phyloP scores from a whole-genome alignment of 2,329 filamentous ascomycete genomes.

The Sclerotinia sclerotiorum region DNA sequence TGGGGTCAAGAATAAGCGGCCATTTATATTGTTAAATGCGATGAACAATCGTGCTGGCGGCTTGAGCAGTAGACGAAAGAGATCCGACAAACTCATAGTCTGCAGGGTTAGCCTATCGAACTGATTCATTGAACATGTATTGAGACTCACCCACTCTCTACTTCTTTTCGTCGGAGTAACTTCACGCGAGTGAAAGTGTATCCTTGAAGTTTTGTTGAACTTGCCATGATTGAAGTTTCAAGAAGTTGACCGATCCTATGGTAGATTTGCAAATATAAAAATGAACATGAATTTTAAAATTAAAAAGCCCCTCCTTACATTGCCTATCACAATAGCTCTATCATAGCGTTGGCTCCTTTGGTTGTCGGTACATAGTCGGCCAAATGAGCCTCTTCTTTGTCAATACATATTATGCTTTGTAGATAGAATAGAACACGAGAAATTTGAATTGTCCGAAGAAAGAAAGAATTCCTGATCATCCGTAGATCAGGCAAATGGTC shows the following conservation, averaged over 20 bases:
- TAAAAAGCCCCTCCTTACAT: background rate
- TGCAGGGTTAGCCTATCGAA: slow-evolving; percentile 35
- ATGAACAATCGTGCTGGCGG: slow-evolving; percentile 75
- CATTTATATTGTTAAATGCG: slow-evolving; percentile 70
- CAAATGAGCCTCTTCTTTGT: background rate
- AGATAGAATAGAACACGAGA: background rate
- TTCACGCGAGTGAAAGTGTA: background rate
- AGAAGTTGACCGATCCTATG: background rate
- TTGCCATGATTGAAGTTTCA: background rate
- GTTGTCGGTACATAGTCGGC: background rate
- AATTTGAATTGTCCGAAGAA: background rate
- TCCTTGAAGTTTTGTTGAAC: background rate
- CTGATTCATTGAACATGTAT: background rate
- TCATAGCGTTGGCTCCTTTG: background rate
- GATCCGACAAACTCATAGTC: slow-evolving; percentile 67
- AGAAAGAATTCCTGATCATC: background rate
- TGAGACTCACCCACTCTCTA: background rate
- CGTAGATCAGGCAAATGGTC: background rate
- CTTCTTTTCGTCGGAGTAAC: background rate
- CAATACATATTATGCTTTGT: background rate
- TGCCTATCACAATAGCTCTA: too few species aligned
- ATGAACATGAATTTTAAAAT: background rate
- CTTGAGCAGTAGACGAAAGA: slow-evolving; percentile 72
- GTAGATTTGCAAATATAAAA: background rate
- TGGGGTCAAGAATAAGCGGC: slow-evolving; percentile 63